Evolutionary conservation across 225 moss, liverwort and hornwort genomes (phyloP).

Genomic region (Thuidium tamariscinum): DNA sequence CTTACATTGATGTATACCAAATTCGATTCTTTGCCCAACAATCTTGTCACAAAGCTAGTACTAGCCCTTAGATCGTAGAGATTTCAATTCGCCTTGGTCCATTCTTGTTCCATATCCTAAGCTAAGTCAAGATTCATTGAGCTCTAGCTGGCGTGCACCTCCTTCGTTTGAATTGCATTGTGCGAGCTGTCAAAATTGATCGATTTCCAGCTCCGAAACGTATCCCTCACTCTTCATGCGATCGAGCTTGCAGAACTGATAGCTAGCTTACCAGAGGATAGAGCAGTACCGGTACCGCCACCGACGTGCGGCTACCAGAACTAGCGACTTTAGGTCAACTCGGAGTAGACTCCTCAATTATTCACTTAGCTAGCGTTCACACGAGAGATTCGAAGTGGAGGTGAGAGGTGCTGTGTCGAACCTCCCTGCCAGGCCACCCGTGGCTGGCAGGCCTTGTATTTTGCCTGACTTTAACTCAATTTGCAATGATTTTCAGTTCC

Average conservation of each 20-base stretch:
- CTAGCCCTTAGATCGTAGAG: not conserved
- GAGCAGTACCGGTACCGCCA: constrained; percentile 2
- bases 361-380: not conserved
- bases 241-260: not conserved
- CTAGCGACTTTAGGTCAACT: not conserved
- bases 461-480: too few relatives aligned
- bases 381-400: not conserved
- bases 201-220: not conserved
- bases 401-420: too few relatives aligned
- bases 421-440: too few relatives aligned
- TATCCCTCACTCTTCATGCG: not conserved
- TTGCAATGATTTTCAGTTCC: too few relatives aligned
- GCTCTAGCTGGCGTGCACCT: not conserved
- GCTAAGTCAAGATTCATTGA: not conserved
- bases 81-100: not conserved
- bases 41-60: too few relatives aligned
- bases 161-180: not conserved
- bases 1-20: not conserved
- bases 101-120: too few relatives aligned
- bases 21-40: not conserved
- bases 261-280: not conserved
- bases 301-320: not conserved
- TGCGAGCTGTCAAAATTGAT: not conserved
- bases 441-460: too few relatives aligned
- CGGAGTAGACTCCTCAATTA: not conserved